phyloP scores from a whole-genome alignment of 2,329 filamentous ascomycete species.

The Septoria petroselini region DNA sequence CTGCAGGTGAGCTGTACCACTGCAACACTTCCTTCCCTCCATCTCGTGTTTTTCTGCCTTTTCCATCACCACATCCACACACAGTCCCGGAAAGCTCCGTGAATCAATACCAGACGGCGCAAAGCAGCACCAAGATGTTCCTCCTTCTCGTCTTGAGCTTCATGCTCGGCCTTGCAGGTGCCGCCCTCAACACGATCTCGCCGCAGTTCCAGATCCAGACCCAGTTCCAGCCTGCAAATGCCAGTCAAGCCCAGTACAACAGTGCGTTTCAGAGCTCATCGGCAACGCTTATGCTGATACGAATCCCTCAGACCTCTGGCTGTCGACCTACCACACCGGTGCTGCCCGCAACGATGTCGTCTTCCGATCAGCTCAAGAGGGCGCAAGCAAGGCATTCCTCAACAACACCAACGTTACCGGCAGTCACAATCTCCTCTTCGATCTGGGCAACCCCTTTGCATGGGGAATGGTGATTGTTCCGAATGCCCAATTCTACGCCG shows the following conservation, averaged over 20 bases:
- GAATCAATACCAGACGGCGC: not conserved
- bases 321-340: slow-evolving; percentile 32
- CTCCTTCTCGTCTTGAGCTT: slow-evolving; percentile 20
- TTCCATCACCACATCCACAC: not conserved
- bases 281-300: not conserved
- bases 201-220: slow-evolving; percentile 34
- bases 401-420: slow-evolving; percentile 30
- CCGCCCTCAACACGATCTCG: slow-evolving; percentile 29
- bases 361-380: slow-evolving; percentile 23
- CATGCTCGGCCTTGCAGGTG: slow-evolving; percentile 21
- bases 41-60: not conserved
- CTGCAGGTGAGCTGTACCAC: not conserved
- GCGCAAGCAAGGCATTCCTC: slow-evolving; percentile 29
- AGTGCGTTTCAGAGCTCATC: not conserved
- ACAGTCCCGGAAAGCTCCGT: not conserved
- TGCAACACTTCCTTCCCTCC: not conserved
- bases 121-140: slow-evolving; percentile 20
- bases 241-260: slow-evolving; percentile 2
- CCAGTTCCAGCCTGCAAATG: slow-evolving; percentile 16
- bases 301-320: slow-evolving; percentile 28
- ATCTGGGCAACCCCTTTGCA: slow-evolving; percentile 33
- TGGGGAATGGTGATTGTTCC: slow-evolving; percentile 27
- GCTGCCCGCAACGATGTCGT: slow-evolving; percentile 34
- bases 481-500: slow-evolving; percentile 31
- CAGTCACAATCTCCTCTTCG: slow-evolving; percentile 32